Base-by-base conservation (phyloP, 2,329 filamentous ascomycete genomes). In the Ophiostoma piceae region DNA sequence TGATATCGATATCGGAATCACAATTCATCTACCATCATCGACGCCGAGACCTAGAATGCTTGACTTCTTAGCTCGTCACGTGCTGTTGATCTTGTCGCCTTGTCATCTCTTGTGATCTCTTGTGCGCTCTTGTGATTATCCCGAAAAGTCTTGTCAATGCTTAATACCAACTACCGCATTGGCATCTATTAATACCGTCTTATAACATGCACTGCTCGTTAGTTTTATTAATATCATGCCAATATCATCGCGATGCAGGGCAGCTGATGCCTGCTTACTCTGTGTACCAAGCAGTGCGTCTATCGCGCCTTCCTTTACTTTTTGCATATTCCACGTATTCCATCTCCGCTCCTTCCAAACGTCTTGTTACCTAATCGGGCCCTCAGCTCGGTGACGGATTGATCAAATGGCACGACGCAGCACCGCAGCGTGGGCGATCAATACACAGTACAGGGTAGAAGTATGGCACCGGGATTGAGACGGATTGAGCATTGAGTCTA, bases 351-450 rank as follows among this genome's bases (percentile, higher is more conserved):
- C 39, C 39, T 41, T 47, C 43, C 43, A 47, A 19, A 47, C 16
- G 19, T 47, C 51, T 57, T 8, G 51, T 57, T 57, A 57, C 51
- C 22, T 57, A 57, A 57, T 57, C 22, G 51, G 51, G 51, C 26
- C 51, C 51, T 57, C 51, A 47, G 54, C 22, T 72, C 70, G 67
- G 67, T 71, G 64, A 70, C 70, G 57, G 37, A 70, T 72, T 68
- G 71, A 70, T 60, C 70, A 67, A 71, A 70, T 70, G 70, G 71
- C 66, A 72, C 67, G 71, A 69, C 67, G 26, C 57, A 70, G 51
- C 51, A 57, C 51, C 22, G 67, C 32, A 69, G 68, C 60, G n/a
- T 57, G 51, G 51, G n/a, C n/a, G 51, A 57, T 29, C 51, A 57
- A 9, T 4, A 35, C 35, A 2, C 2, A 6, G 35, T 35, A 35